These are phyloP conservation scores for Durusdinium trenchii DNA, from an alignment of 73 alveolate species.

Conservation along the genomic window DNA sequence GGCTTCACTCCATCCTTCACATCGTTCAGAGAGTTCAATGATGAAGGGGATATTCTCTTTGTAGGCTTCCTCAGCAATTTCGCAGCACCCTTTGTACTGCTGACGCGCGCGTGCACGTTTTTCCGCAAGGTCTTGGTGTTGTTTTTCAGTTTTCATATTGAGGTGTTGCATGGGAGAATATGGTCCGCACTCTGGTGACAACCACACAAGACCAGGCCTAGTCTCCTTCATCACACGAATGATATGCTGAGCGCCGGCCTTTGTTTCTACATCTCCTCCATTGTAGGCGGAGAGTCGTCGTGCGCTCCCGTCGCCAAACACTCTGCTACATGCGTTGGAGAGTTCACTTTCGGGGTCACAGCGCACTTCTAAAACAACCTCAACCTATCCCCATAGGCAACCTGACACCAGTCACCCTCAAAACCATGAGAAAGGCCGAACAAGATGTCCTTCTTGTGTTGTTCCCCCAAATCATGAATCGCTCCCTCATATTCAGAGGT, in stretches of 20 bases:
- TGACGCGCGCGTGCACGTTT: neutral
- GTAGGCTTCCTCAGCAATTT: neutral
- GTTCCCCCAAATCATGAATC: too few relatives aligned
- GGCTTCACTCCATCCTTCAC: slow-evolving; percentile 21
- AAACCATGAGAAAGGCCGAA: too few relatives aligned
- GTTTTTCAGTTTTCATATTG: neutral
- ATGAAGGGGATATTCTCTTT: neutral
- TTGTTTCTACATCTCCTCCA: too few relatives aligned
- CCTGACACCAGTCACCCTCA: too few relatives aligned
- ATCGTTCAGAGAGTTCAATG: neutral
- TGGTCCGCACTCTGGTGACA: slow-evolving; percentile 12
- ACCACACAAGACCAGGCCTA: neutral
- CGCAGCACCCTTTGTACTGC: neutral
- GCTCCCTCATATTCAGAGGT: too few relatives aligned
- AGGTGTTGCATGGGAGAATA: slow-evolving; percentile 23
- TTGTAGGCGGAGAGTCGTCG: too few relatives aligned
- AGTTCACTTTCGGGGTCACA: too few relatives aligned
- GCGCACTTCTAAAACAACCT: too few relatives aligned
- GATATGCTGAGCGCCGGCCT: neutral
- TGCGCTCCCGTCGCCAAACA: too few relatives aligned
- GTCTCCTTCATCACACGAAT: neutral
- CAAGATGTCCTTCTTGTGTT: too few relatives aligned
- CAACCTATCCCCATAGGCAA: too few relatives aligned
- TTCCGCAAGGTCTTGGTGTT: neutral
- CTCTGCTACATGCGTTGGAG: too few relatives aligned